Evolutionary conservation across 2,329 filamentous ascomycete genomes (phyloP), one percentile per base, ranked within the genome.

Genomic region (Phialophora tarda): DNA sequence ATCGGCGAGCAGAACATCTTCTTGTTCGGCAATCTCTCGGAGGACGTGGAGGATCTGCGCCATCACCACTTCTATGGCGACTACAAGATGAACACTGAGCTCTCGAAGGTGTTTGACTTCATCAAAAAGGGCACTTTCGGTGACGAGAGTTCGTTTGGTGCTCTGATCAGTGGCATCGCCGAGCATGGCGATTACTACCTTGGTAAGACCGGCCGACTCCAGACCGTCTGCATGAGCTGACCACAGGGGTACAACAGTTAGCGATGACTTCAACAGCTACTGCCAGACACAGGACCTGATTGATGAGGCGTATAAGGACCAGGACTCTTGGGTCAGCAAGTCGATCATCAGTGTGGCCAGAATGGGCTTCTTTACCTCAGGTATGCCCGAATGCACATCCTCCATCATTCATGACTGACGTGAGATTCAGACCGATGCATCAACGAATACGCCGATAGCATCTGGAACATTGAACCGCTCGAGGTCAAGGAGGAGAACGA

Each of bases 141-240:
- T 64, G 88, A 93, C 64, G 83, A 89, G 0, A 81, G 86, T 59
- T 86, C 91, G 74, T 99, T 98, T 79, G 84, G 86, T n/a, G 91
- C 91, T 32, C 85, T 99, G 70, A 86, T 96, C 71, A 87, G 90
- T 70, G 91, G 92, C 10, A 93, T 99, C 71, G 88, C 90, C 70
- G 91, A 97, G 67, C 95, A 98, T 71, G 93, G 95, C 47, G 95
- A 99, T 78, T 98, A 96, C 83, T 99, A 99, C 79, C 87, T 99
- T 32, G 68, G 68, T 70, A 66, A 66, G 63, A 38, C 12, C 4
- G 4, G 10, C 55, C 51, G 17, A 21, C 26, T 38, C 11, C 38
- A 44, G 17, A 44, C 38, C 38, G 17, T 44, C 5, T 2, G 14
- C 5, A 44, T 44, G 38, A 44, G 38, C 38, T 44, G 17, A 44